Percentiles rank a stretch among this genome's conserved stretches.
These are phyloP conservation scores for Bruguiera hainesii DNA, from an alignment of 441 rosid genomes.

Conservation along the genomic window DNA sequence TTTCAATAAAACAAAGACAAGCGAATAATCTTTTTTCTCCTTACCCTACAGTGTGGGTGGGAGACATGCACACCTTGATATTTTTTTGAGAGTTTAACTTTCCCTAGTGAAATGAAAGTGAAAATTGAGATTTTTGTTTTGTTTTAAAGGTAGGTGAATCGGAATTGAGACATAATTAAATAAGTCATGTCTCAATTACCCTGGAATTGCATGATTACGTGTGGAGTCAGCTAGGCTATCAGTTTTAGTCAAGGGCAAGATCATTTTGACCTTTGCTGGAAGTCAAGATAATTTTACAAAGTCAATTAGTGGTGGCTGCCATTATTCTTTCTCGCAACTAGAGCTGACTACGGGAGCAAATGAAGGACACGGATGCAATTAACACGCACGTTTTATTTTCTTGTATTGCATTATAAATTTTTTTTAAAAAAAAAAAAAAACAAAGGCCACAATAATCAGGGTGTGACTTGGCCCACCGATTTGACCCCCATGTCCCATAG, in stretches of 20 bases:
- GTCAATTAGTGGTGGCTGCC: not conserved
- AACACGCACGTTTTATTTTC: not conserved
- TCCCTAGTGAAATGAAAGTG: slow-evolving; percentile 3
- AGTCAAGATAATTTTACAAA: slow-evolving; percentile 12
- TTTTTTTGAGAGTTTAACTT: not conserved
- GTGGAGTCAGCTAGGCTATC: not conserved
- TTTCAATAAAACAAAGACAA: too few relatives aligned
- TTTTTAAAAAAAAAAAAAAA: too few relatives aligned
- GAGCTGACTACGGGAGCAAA: not conserved
- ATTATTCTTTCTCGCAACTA: not conserved
- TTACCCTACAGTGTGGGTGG: too few relatives aligned
- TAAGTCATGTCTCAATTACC: slow-evolving; percentile 4
- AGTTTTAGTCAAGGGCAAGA: slow-evolving; percentile 12
- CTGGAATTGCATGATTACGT: slow-evolving; percentile 4
- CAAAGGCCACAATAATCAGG: too few relatives aligned
- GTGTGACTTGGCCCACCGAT: too few relatives aligned
- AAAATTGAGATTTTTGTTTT: not conserved
- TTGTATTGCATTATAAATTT: too few relatives aligned
- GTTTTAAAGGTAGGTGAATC: not conserved
- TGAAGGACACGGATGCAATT: not conserved
- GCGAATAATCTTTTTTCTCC: too few relatives aligned
- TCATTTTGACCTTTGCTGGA: slow-evolving; percentile 21
- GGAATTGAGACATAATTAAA: not conserved
- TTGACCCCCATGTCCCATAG: too few relatives aligned
- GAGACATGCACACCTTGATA: too few relatives aligned